Percentiles rank a stretch among this genome's conserved stretches.
Evolutionary conservation across 306 rosid genomes (phyloP).

Genomic region (Trichosanthes cucumerina): DNA sequence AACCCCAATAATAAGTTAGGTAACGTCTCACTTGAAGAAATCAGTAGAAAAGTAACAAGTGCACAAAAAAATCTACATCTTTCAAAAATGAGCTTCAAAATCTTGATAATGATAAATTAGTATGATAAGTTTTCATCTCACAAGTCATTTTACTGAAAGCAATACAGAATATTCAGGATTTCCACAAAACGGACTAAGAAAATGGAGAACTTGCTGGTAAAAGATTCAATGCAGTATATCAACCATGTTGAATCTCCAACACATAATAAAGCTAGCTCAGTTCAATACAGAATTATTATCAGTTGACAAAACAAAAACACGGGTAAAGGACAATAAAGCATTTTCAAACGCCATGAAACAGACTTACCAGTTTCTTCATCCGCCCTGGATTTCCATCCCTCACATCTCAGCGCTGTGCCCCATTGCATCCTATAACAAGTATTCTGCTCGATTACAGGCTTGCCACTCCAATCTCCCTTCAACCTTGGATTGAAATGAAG

Average conservation of each 20-base stretch:
- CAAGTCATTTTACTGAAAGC: neutral
- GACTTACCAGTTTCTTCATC: constrained; percentile 76
- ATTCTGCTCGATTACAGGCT: constrained; percentile 80
- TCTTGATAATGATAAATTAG: neutral
- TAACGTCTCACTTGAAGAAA: constrained; percentile 8
- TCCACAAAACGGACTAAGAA: neutral
- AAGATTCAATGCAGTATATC: neutral
- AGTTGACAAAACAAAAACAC: neutral
- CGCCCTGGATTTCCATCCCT: constrained; percentile 78
- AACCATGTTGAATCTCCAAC: neutral
- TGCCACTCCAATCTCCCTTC: constrained; percentile 92
- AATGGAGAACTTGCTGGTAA: neutral
- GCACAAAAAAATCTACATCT: constrained; percentile 4
- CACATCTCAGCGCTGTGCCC: constrained; percentile 79
- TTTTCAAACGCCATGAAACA: neutral
- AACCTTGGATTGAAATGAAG: constrained; percentile 93
- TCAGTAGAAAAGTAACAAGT: neutral
- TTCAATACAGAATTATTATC: neutral
- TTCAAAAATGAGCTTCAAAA: neutral
- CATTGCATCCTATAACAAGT: constrained; percentile 95
- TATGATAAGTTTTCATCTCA: neutral
- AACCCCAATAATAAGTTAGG: constrained; percentile 26
- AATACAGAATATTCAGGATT: neutral
- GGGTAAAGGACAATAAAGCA: neutral
- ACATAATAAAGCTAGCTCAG: neutral